Evolutionary conservation across 129 eudicot genomes (phyloP).

Genomic region (Lactuca saligna): DNA sequence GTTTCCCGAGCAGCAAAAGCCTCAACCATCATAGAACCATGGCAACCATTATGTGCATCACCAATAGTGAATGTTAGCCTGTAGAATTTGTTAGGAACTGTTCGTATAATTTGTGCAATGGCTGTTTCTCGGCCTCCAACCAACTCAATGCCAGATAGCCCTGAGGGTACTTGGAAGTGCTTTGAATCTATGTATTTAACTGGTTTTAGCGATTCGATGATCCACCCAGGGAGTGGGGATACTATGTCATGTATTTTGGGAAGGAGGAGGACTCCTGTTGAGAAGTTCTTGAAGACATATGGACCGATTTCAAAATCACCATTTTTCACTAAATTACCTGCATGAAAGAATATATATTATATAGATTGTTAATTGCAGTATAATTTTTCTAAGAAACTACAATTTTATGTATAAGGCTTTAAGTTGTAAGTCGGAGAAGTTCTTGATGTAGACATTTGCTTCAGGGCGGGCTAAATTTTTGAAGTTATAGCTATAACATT

Average conservation of each 20-base stretch:
- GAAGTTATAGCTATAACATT: no score
- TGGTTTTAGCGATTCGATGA: slow-evolving; percentile 65
- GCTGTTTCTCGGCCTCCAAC: slow-evolving; percentile 75
- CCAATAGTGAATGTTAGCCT: slow-evolving; percentile 46
- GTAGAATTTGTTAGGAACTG: slow-evolving; percentile 46
- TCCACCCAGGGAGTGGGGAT: slow-evolving; percentile 77
- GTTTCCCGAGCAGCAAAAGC: slow-evolving; percentile 57
- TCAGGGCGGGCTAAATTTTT: no score
- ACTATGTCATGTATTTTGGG: slow-evolving; percentile 48
- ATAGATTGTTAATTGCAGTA: neutral
- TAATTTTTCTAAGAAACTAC: no score
- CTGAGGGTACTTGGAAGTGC: slow-evolving; percentile 58
- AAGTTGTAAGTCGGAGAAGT: neutral
- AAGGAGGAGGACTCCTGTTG: slow-evolving; percentile 59
- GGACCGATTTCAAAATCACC: slow-evolving; percentile 72
- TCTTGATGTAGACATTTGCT: neutral
- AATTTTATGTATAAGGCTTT: neutral
- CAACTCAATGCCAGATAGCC: slow-evolving; percentile 53
- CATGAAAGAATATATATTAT: neutral
- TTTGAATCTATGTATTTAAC: slow-evolving; percentile 54
- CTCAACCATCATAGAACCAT: slow-evolving; percentile 67
- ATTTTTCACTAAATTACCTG: slow-evolving; percentile 61
- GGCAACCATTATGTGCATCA: slow-evolving; percentile 60
- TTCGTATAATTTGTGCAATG: slow-evolving; percentile 50
- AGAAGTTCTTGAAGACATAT: slow-evolving; percentile 48